Percentiles rank a stretch among this genome's conserved stretches.
phyloP scores from a whole-genome alignment of 257 asterid genomes.

The Nicotiana noctiflora region DNA sequence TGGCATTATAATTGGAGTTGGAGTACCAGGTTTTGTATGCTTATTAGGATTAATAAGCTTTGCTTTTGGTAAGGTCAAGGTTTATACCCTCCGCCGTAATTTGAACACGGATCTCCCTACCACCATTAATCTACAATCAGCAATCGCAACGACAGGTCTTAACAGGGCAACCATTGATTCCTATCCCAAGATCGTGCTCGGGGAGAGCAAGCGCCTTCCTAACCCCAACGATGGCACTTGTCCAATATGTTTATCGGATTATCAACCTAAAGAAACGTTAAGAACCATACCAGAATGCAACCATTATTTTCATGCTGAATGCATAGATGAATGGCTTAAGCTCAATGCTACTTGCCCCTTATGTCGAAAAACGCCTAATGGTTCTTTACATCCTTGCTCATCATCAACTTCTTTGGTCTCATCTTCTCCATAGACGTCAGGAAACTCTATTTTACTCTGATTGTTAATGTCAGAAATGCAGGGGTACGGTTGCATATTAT shows the following conservation, averaged over 20 bases:
- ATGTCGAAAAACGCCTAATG: conserved; percentile 62
- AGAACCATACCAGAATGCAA: conserved; percentile 74
- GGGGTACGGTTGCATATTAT: too few species aligned
- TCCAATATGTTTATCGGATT: conserved; percentile 68
- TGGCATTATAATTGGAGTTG: conserved; percentile 60
- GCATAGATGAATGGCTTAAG: conserved; percentile 87
- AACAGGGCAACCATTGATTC: conserved; percentile 62
- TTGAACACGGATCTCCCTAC: conserved; percentile 23
- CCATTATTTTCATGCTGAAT: conserved; percentile 62
- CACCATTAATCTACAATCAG: conserved; percentile 17
- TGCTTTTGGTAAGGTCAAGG: conserved; percentile 28
- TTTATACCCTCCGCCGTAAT: conserved; percentile 9
- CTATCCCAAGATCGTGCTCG: conserved; percentile 55
- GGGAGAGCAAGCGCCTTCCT: conserved; percentile 68
- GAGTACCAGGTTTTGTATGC: conserved; percentile 61
- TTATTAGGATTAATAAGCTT: conserved; percentile 44
- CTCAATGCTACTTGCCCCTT: conserved; percentile 73
- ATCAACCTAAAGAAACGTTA: conserved; percentile 53
- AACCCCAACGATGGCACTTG: conserved; percentile 47
- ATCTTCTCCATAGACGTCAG: conserved; percentile 24
- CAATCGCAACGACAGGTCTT: conserved; percentile 38
- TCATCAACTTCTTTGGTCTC: conserved; percentile 37
- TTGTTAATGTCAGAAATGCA: not conserved
- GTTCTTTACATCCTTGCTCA: conserved; percentile 30
- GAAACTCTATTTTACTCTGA: not conserved